These are phyloP conservation scores for Babesia gibsoni DNA, from an alignment of 169 alveolate genomes.

Conservation along the genomic window DNA sequence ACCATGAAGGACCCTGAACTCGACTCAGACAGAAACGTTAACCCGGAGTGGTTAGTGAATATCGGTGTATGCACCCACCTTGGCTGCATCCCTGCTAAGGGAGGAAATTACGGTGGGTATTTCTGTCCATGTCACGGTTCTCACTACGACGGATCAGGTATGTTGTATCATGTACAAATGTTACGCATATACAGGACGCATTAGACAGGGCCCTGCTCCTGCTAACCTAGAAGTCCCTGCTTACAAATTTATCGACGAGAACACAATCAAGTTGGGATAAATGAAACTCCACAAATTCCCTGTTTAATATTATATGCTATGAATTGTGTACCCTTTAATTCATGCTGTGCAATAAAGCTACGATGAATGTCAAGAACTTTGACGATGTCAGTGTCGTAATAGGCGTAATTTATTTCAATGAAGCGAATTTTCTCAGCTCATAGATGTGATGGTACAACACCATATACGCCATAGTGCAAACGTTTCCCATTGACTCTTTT, in stretches of 20 bases:
- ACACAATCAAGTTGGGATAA: conserved; percentile 79
- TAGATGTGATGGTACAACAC: too few relatives aligned
- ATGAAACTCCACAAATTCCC: neutral
- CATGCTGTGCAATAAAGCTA: too few relatives aligned
- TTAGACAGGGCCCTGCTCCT: conserved; percentile 87
- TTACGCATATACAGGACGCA: conserved; percentile 63
- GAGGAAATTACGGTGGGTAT: conserved; percentile 82
- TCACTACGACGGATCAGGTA: conserved; percentile 83
- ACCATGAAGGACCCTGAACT: conserved; percentile 84
- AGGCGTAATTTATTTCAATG: too few relatives aligned
- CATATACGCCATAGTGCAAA: too few relatives aligned
- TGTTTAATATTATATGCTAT: too few relatives aligned
- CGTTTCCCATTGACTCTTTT: too few relatives aligned
- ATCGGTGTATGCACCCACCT: conserved; percentile 84
- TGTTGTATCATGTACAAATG: neutral
- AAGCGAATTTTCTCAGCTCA: too few relatives aligned
- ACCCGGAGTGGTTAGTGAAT: conserved; percentile 84
- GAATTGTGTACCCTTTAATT: too few relatives aligned
- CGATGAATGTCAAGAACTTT: too few relatives aligned
- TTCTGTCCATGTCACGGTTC: conserved; percentile 89
- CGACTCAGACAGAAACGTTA: conserved; percentile 77
- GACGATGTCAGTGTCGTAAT: too few relatives aligned
- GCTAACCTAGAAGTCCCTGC: conserved; percentile 84
- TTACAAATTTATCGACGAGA: conserved; percentile 78
- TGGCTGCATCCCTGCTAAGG: conserved; percentile 82